Base-by-base conservation (phyloP, 2,329 filamentous ascomycete genomes). In the Aschersonia sp. region DNA sequence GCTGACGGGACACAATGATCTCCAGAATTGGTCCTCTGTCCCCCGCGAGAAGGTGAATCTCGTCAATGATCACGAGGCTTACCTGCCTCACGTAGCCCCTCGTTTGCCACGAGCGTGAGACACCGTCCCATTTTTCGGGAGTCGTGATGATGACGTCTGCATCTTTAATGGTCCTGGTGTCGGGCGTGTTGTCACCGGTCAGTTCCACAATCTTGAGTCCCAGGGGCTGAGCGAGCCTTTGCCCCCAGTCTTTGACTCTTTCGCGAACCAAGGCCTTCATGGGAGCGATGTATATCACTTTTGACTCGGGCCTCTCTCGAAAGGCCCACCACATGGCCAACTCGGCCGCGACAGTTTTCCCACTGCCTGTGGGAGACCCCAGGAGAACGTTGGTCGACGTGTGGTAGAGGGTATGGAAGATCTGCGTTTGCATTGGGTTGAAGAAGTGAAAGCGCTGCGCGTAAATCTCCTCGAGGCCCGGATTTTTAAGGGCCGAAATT, bases 241-340 rank as follows among this genome's bases (percentile, higher is more conserved):
- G 77, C 10, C 85, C 79, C 94, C 92, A 98, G 60, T 98, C 94
- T 58, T 94, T 85, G 30, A 98, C 90, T 65, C 92, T 81, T 63
- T 98, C 92, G 4, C 92, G 86, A 22, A 98, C 92, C 33, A 98
- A 79, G 0, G 94, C 94, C 66, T 98, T 98, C 94, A 98, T 98
- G 0, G 94, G 94, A 2, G 92, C 92, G 60, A 98, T 97, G 63
- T 98, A 98, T 10, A 98, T 92, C 2, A 98, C 89, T 67, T 98
- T 98, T 4, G 88, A 95, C 4, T 89, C 88, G 1, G 92, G 92
- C 46, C 84, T 83, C 61, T 96, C 89, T 11, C 89, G 81, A 67
- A 98, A 97, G 3, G 92, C 90, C 88, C 89, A 96, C 94, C 94
- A 98, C 90, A 98, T 97, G 30, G 94, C 89, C 51, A 98, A 68